These are phyloP conservation scores for Cryptosporidium bovis DNA, from an alignment of 169 alveolate species.

Conservation along the genomic window DNA sequence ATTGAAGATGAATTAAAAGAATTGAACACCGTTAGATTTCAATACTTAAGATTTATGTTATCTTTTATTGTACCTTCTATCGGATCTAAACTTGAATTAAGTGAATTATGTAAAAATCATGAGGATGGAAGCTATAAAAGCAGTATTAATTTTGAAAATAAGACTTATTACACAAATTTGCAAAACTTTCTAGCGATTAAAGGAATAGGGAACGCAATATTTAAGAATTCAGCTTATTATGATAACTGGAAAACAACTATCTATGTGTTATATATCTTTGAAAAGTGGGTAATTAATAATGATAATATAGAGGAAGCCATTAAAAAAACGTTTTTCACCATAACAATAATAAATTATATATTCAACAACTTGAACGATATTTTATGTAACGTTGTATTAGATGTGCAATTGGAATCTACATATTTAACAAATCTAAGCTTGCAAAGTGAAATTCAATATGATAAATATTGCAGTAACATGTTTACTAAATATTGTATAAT, in stretches of 20 bases:
- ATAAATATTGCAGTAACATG: not conserved
- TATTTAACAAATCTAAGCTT: not conserved
- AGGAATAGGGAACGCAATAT: slow-evolving; percentile 23
- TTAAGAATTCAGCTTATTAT: slow-evolving; percentile 27
- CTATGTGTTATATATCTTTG: slow-evolving; percentile 5
- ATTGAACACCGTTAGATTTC: slow-evolving; percentile 25
- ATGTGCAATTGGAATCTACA: not conserved
- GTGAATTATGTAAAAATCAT: not conserved
- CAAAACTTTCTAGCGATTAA: slow-evolving; percentile 6
- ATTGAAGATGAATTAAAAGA: not conserved
- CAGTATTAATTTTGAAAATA: slow-evolving; percentile 7
- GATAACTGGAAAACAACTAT: not conserved
- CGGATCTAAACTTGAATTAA: not conserved
- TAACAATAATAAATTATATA: slow-evolving; percentile 36
- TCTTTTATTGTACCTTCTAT: slow-evolving; percentile 8
- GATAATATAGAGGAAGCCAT: not conserved
- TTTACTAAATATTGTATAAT: not conserved
- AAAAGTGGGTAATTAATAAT: slow-evolving; percentile 8
- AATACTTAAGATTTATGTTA: slow-evolving; percentile 37
- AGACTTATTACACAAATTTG: not conserved
- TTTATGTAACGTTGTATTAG: not conserved
- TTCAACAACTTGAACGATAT: slow-evolving; percentile 21
- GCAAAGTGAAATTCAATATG: too few relatives aligned
- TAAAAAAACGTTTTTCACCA: slow-evolving; percentile 13
- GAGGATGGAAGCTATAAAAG: not conserved